Conservation (phyloP, 2,329 filamentous ascomycete species). For the Botrytis medusae region DNA sequence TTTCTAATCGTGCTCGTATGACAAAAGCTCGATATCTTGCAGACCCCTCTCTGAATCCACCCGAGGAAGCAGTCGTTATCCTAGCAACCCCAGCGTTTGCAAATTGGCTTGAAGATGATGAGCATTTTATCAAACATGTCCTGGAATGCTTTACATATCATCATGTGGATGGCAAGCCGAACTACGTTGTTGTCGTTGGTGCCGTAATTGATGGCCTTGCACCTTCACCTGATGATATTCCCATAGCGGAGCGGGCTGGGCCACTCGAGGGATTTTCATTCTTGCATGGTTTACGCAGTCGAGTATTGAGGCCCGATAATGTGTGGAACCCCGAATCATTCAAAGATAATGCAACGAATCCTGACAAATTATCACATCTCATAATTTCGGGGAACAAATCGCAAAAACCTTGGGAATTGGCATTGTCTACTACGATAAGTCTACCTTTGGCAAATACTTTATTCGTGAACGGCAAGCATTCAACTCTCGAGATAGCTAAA, state of each 20-base stretch:
- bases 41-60: neutral
- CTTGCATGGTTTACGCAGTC: slow-evolving; percentile 45
- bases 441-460: slow-evolving; percentile 75
- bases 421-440: slow-evolving; percentile 31
- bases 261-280: slow-evolving; percentile 51
- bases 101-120: slow-evolving; percentile 36
- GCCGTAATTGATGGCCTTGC: slow-evolving; percentile 57
- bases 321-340: slow-evolving; percentile 7
- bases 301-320: slow-evolving; percentile 40
- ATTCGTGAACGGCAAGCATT: slow-evolving; percentile 66
- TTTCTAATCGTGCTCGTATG: slow-evolving; percentile 1
- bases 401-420: neutral
- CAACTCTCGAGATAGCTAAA: slow-evolving; percentile 54
- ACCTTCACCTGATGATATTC: slow-evolving; percentile 27
- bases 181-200: slow-evolving; percentile 45
- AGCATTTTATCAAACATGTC: slow-evolving; percentile 34
- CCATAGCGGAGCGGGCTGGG: slow-evolving; percentile 11
- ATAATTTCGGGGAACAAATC: slow-evolving; percentile 27
- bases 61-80: slow-evolving; percentile 35
- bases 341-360: neutral
- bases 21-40: neutral
- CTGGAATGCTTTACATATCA: slow-evolving; percentile 26
- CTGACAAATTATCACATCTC: slow-evolving; percentile 29
- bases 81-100: slow-evolving; percentile 40
- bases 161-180: neutral